Evolutionary conservation across 2,329 filamentous ascomycete genomes (phyloP).

Genomic region (Ophiocordyceps camponoti-floridani): DNA sequence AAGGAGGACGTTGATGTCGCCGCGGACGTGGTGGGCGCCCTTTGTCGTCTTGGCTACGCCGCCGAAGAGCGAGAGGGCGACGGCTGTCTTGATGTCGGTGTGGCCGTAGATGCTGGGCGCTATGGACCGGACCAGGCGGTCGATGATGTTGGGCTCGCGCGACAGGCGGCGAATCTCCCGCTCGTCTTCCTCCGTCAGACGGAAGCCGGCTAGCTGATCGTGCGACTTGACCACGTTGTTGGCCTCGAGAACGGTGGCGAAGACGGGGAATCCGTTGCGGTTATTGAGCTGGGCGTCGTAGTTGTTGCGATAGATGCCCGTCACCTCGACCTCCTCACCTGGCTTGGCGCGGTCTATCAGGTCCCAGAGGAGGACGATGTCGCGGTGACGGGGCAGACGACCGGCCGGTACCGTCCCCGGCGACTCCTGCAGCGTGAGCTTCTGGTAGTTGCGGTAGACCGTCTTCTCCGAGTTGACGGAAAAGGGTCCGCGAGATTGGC

Average conservation of each 20-base stretch:
- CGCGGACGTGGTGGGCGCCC: slow-evolving; percentile 78
- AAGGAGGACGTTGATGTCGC: slow-evolving; percentile 93
- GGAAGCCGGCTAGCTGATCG: slow-evolving; percentile 92
- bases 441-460: slow-evolving; percentile 97
- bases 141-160: slow-evolving; percentile 76
- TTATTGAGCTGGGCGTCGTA: slow-evolving; percentile 97
- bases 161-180: slow-evolving; percentile 75
- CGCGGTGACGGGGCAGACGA: slow-evolving; percentile 78
- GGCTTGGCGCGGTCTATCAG: slow-evolving; percentile 93
- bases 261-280: slow-evolving; percentile 95
- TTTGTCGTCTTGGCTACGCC: slow-evolving; percentile 84
- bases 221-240: slow-evolving; percentile 96
- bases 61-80: slow-evolving; percentile 85
- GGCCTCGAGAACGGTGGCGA: slow-evolving; percentile 91
- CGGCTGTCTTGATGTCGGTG: slow-evolving; percentile 89
- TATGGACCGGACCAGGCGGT: slow-evolving; percentile 84
- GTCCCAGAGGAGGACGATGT: slow-evolving; percentile 93
- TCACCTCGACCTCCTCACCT: slow-evolving; percentile 93
- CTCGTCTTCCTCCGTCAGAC: slow-evolving; percentile 88
- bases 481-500: slow-evolving; percentile 88
- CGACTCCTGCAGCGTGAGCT: slow-evolving; percentile 89
- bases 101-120: slow-evolving; percentile 97
- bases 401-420: slow-evolving; percentile 93
- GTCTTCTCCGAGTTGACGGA: slow-evolving; percentile 95
- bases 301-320: slow-evolving; percentile 93